Base-by-base conservation (phyloP, 2,329 filamentous ascomycete genomes). In the Xylariaceae sp. region DNA sequence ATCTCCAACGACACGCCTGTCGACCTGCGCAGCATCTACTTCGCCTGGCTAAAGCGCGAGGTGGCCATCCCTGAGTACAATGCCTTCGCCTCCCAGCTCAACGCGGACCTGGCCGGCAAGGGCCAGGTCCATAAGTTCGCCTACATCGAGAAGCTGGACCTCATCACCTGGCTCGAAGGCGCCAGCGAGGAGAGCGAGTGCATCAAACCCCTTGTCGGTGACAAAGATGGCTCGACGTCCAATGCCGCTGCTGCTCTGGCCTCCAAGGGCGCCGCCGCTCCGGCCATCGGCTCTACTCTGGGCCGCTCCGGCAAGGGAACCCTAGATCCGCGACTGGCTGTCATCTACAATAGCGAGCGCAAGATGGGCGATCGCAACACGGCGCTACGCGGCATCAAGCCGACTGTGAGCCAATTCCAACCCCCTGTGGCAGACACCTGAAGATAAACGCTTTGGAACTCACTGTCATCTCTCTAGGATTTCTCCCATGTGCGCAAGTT, bases 11-110 rank as follows among this genome's bases (percentile, higher is more conserved):
- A 81, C 61, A 77, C 81, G 48, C 78, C 86, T 5, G 85, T 96
- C 62, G 89, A 96, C 66, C 77, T 99, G 59, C 90, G 94, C 66
- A 94, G 87, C 67, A 92, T 96, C 71, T 96, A 92, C 75, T 96
- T 97, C 66, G 90, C 90, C 48, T 99, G 90, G 90, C 78, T 89
- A 63, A 95, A 96, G 72, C 90, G 90, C 68, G 92, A 97, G 73
- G 83, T 87, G 48, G 83, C 87, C 47, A 90, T 95, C 58, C 87
- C 89, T 11, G 90, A 95, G 61, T 97, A 97, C 77, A 94, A 96
- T 70, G 82, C 87, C 22, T 86, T 87, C 0, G 88, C 89, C 12
- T 85, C 87, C 61, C 78, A 84, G 58, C 77, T 97, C 49, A 95
- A 95, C 66, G 85, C 89, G 44, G 84, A 90, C 63, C 76, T 96